phyloP scores from a whole-genome alignment of 768 basidiomycete species.

The Leccinum sublutescens region DNA sequence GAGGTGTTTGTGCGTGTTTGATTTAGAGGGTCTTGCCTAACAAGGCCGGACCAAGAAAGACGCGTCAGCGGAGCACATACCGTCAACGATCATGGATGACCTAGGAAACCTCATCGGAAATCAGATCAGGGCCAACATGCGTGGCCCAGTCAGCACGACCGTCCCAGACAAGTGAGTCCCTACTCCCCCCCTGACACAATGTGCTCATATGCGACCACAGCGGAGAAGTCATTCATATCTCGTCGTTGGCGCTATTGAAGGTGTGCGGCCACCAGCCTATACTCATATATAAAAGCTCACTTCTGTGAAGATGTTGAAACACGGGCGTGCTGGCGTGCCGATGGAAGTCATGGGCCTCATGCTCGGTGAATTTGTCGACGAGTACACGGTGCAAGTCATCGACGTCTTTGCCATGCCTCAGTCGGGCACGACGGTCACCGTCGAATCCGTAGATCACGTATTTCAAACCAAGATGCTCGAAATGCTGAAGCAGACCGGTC shows the following conservation, averaged over 20 bases:
- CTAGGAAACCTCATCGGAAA: constrained; percentile 59
- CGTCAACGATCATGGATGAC: constrained; percentile 24
- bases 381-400: constrained; percentile 91
- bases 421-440: constrained; percentile 94
- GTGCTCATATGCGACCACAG: constrained; percentile 36
- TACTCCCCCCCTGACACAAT: neutral
- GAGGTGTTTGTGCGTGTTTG: constrained; percentile 33
- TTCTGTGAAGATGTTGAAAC: constrained; percentile 89
- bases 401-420: constrained; percentile 99
- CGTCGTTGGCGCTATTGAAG: constrained; percentile 94
- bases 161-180: constrained; percentile 73
- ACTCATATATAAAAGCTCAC: constrained; percentile 2
- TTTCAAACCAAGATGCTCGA: constrained; percentile 99
- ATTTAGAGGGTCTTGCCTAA: constrained; percentile 27
- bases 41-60: constrained; percentile 22
- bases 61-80: constrained; percentile 38
- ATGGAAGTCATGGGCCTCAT: constrained; percentile 99
- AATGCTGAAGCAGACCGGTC: constrained; percentile 98
- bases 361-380: constrained; percentile 98
- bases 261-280: constrained; percentile 38
- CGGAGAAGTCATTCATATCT: constrained; percentile 96
- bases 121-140: constrained; percentile 43
- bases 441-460: constrained; percentile 98
- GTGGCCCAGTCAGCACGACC: constrained; percentile 44
- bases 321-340: constrained; percentile 96